Percentiles rank a stretch among this genome's conserved stretches.
These are phyloP conservation scores for Macrophomina tecta DNA, from an alignment of 2,329 filamentous ascomycete genomes.

Conservation along the genomic window DNA sequence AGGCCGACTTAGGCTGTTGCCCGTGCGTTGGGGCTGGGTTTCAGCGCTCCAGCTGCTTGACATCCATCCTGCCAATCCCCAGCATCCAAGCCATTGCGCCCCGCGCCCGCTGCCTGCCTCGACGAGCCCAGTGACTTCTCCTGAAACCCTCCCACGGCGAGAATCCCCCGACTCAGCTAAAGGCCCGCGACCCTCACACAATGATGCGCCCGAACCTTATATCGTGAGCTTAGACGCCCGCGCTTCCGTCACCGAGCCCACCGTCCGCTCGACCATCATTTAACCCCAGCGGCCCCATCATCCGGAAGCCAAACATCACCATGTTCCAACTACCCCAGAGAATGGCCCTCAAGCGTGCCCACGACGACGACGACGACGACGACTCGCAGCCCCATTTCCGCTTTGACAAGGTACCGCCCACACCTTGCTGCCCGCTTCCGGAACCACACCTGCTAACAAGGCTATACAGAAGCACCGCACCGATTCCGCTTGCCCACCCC, in stretches of 20 bases:
- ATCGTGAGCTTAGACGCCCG: conserved; percentile 21
- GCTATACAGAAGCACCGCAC: conserved; percentile 19
- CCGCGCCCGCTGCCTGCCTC: conserved; percentile 17
- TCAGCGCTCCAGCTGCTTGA: conserved; percentile 20
- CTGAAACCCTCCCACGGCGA: conserved; percentile 13
- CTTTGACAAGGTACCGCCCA: conserved; percentile 10
- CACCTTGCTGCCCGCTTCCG: no score
- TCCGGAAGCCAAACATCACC: not conserved
- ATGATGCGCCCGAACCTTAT: conserved; percentile 24
- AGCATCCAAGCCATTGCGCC: conserved; percentile 1
- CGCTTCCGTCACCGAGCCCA: conserved; percentile 8
- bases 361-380: conserved; percentile 23
- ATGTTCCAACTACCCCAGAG: conserved; percentile 25
- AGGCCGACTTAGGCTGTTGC: not conserved
- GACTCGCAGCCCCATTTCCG: not conserved
- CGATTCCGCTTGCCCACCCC: conserved; percentile 25
- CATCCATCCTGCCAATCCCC: conserved; percentile 20
- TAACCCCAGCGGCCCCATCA: conserved; percentile 5
- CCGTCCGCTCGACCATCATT: not conserved
- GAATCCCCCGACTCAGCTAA: conserved; percentile 16
- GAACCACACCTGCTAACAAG: conserved; percentile 6
- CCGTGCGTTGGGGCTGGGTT: conserved; percentile 20
- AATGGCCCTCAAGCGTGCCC: conserved; percentile 19
- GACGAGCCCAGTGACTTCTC: conserved; percentile 19
- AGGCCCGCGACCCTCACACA: conserved; percentile 9